Percentiles rank a stretch among this genome's conserved stretches.
Conservation (phyloP, 1,284 basidiomycete species). For the Cutaneotrichosporon dermatis region DNA sequence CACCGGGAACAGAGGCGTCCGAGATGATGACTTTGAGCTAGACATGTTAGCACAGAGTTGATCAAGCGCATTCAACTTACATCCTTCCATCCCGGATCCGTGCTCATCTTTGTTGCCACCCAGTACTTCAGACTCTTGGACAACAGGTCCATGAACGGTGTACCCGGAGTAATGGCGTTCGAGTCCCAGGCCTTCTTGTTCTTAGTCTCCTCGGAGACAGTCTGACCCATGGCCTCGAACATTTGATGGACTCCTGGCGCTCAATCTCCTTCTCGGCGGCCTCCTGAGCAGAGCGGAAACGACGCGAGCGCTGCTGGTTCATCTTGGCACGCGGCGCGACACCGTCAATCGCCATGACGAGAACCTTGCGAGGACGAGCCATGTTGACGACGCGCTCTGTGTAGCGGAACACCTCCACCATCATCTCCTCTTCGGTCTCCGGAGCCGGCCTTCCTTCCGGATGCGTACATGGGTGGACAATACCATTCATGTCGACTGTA, state of each 20-base stretch:
- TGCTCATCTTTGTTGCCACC: slow-evolving; percentile 92
- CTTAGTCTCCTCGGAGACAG: slow-evolving; percentile 75
- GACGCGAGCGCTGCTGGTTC: slow-evolving; percentile 96
- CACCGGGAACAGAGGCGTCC: slow-evolving; percentile 93
- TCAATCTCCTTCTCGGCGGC: slow-evolving; percentile 90
- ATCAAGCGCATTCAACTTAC: slow-evolving; percentile 51
- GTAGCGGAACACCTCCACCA: slow-evolving; percentile 95
- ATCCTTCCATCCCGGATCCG: slow-evolving; percentile 91
- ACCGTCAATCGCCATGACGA: slow-evolving; percentile 99
- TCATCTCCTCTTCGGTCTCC: slow-evolving; percentile 98
- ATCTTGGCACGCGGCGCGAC: slow-evolving; percentile 98
- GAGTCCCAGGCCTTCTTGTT: slow-evolving; percentile 91
- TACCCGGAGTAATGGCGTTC: slow-evolving; percentile 95
- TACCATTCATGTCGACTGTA: slow-evolving; percentile 53
- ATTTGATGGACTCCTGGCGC: slow-evolving; percentile 69
- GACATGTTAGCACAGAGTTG: neutral
- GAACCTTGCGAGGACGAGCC: slow-evolving; percentile 86
- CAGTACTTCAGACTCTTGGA: slow-evolving; percentile 88
- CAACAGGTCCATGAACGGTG: slow-evolving; percentile 95
- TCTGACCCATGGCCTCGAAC: slow-evolving; percentile 94
- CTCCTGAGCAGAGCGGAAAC: slow-evolving; percentile 92
- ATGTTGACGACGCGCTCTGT: slow-evolving; percentile 97
- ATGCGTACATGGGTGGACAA: slow-evolving; percentile 96
- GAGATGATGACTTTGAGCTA: slow-evolving; percentile 94
- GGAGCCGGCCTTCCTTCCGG: slow-evolving; percentile 93